phyloP scores from a whole-genome alignment of 148 eudicot species.

The Persicaria tinctoria region DNA sequence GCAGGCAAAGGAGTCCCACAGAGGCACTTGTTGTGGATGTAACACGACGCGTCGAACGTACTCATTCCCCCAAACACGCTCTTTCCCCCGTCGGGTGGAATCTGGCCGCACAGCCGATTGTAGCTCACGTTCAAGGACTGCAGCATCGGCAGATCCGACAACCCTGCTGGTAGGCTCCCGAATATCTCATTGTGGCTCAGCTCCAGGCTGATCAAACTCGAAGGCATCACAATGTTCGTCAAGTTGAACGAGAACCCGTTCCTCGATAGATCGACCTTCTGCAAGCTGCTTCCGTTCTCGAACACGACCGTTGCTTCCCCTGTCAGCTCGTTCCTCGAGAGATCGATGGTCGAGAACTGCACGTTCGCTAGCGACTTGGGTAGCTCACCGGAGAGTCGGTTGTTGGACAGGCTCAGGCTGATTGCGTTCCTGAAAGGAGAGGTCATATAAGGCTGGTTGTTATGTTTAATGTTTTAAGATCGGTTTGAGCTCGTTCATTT shows the following conservation, averaged over 20 bases:
- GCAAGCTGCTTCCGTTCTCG: neutral
- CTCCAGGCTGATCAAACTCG: slow-evolving; percentile 17
- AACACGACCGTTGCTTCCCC: slow-evolving; percentile 11
- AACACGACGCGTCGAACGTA: slow-evolving; percentile 10
- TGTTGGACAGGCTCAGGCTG: neutral
- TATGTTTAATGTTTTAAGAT: too few species aligned
- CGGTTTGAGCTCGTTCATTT: too few species aligned
- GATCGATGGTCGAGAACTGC: neutral
- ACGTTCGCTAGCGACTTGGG: neutral
- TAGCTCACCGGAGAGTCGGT: slow-evolving; percentile 5
- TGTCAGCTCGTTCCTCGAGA: slow-evolving; percentile 5
- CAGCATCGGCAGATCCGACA: neutral
- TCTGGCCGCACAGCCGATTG: slow-evolving; percentile 28
- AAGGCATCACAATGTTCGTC: neutral
- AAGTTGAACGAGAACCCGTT: slow-evolving; percentile 8
- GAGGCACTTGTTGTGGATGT: slow-evolving; percentile 28
- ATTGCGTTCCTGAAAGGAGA: neutral
- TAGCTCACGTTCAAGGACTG: slow-evolving; percentile 18
- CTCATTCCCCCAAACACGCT: neutral
- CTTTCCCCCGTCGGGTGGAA: slow-evolving; percentile 15
- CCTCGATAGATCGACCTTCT: neutral
- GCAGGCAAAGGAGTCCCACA: slow-evolving; percentile 30
- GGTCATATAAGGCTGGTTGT: neutral
- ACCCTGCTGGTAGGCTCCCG: slow-evolving; percentile 14
- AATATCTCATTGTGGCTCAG: slow-evolving; percentile 23